phyloP scores from a whole-genome alignment of 2,329 filamentous ascomycete genomes.

The Huntiella abstrusa region DNA sequence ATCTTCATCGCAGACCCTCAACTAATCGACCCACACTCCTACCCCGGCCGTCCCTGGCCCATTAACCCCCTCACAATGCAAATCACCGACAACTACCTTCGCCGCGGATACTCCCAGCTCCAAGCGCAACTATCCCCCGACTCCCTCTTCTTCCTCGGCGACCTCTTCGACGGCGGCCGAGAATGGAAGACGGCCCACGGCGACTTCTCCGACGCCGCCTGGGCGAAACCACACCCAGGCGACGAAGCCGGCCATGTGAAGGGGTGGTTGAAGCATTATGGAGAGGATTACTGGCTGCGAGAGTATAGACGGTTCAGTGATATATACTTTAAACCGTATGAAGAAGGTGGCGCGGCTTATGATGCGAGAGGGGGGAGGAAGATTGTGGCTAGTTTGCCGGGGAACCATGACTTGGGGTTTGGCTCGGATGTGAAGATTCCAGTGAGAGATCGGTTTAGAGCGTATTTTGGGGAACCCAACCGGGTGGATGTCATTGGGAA shows the following conservation, averaged over 20 bases:
- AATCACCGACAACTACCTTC: conserved; percentile 78
- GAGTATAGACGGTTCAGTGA: conserved; percentile 76
- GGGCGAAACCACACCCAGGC: conserved; percentile 32
- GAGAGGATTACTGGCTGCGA: conserved; percentile 62
- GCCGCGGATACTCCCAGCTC: conserved; percentile 60
- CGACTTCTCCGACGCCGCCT: conserved; percentile 38
- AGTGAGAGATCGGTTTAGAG: conserved; percentile 66
- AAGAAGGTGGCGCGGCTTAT: conserved; percentile 34
- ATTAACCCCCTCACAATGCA: conserved; percentile 32
- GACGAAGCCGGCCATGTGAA: conserved; percentile 38
- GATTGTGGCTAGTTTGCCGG: conserved; percentile 69
- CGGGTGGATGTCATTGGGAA: conserved; percentile 82
- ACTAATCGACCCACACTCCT: conserved; percentile 86
- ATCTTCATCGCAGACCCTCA: conserved; percentile 80
- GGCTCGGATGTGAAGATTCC: conserved; percentile 64
- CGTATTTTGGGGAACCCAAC: conserved; percentile 83
- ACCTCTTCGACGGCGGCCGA: conserved; percentile 85
- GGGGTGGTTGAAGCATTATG: conserved; percentile 56
- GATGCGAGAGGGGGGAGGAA: conserved; percentile 49
- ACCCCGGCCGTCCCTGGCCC: conserved; percentile 56
- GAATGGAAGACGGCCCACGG: conserved; percentile 69
- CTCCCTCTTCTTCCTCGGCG: conserved; percentile 76
- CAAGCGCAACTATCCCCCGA: conserved; percentile 64
- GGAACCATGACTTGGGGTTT: conserved; percentile 91
- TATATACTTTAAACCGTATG: conserved; percentile 46